These are phyloP conservation scores for Nephelium lappaceum DNA, from an alignment of 345 rosid species.

Conservation along the genomic window DNA sequence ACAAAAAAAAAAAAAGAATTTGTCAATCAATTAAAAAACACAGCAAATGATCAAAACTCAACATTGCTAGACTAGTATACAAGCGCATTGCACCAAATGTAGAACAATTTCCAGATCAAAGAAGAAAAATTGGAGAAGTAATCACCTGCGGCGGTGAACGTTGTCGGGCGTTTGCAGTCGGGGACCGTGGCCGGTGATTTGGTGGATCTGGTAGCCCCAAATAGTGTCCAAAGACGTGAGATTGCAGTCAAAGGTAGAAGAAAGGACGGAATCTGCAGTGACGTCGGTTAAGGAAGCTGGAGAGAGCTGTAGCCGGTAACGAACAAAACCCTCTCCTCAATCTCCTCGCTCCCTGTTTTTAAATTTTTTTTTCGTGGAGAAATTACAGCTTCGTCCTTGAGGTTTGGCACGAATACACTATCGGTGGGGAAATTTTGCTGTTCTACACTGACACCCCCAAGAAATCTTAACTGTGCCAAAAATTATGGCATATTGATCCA, in stretches of 20 bases:
- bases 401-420: too few relatives aligned
- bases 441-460: too few relatives aligned
- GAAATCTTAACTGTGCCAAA: too few relatives aligned
- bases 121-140: not conserved
- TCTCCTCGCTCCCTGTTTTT: not conserved
- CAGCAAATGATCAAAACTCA: too few relatives aligned
- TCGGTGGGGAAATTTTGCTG: too few relatives aligned
- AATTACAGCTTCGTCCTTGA: too few relatives aligned
- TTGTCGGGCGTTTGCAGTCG: not conserved
- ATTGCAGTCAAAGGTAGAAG: not conserved
- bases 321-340: not conserved
- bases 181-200: not conserved
- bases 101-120: conserved; percentile 8
- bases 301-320: not conserved
- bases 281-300: not conserved
- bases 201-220: not conserved
- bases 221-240: not conserved
- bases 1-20: too few relatives aligned
- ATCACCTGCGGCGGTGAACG: not conserved
- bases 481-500: too few relatives aligned
- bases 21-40: too few relatives aligned
- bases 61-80: too few relatives aligned
- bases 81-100: not conserved
- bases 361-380: too few relatives aligned
- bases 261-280: not conserved